Evolutionary conservation across 148 eudicot species (phyloP).

Genomic region (Cornus florida): DNA sequence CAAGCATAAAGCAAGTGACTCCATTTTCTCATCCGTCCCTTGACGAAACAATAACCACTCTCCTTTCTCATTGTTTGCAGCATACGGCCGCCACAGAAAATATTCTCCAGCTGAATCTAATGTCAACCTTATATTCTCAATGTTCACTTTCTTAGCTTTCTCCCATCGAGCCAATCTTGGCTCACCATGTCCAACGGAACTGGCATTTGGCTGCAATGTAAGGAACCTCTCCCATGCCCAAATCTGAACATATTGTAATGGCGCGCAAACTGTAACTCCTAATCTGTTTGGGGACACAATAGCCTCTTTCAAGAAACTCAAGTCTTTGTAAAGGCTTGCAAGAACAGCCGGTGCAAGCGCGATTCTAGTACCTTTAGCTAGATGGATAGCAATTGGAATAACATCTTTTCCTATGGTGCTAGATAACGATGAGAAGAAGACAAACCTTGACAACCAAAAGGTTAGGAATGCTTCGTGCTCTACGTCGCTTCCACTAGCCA

Average conservation of each 20-base stretch:
- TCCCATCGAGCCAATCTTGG: too few relatives aligned
- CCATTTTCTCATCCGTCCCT: too few relatives aligned
- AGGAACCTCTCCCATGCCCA: conserved; percentile 71
- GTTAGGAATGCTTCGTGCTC: conserved; percentile 43
- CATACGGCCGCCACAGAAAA: too few relatives aligned
- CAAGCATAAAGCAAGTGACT: too few relatives aligned
- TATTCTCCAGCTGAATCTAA: too few relatives aligned
- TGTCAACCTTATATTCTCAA: too few relatives aligned
- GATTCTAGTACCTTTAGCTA: conserved; percentile 36
- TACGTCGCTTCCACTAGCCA: not conserved
- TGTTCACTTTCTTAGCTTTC: too few relatives aligned
- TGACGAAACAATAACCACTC: too few relatives aligned
- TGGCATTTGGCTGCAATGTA: conserved; percentile 22
- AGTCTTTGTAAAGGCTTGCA: conserved; percentile 42
- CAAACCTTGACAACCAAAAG: conserved; percentile 41
- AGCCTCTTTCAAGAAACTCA: conserved; percentile 30
- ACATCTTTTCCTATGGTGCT: conserved; percentile 3
- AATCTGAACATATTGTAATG: conserved; percentile 38
- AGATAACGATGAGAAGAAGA: conserved; percentile 10
- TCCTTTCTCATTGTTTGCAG: too few relatives aligned
- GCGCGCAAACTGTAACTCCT: conserved; percentile 27
- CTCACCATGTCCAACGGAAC: not conserved
- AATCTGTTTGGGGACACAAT: not conserved
- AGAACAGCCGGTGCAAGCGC: conserved; percentile 48
- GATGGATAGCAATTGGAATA: conserved; percentile 28